phyloP scores from a whole-genome alignment of 2,329 filamentous ascomycete genomes.

The Hymenoscyphus scutula region DNA sequence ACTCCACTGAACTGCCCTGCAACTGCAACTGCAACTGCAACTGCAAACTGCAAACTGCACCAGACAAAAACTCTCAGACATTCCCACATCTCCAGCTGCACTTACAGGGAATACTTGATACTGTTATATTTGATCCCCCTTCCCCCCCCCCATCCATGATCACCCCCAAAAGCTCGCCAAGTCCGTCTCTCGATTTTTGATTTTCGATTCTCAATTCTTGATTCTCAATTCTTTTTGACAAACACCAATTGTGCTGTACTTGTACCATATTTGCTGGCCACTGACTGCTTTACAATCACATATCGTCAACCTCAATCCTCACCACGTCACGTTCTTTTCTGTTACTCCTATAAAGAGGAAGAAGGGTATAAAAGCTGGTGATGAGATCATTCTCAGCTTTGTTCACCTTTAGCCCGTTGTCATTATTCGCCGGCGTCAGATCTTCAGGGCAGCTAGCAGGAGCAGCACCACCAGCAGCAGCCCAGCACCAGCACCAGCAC shows the following conservation, averaged over 20 bases:
- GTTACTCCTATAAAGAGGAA: too few species aligned
- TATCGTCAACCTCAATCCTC: background rate
- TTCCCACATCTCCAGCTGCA: background rate
- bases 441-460: background rate
- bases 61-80: too few species aligned
- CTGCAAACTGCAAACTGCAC: too few species aligned
- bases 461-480: too few species aligned
- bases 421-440: slow-evolving; percentile 1
- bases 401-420: background rate
- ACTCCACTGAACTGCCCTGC: too few species aligned
- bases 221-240: background rate
- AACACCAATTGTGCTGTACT: background rate
- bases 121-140: background rate
- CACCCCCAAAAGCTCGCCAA: background rate
- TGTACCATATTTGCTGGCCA: background rate
- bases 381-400: background rate
- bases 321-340: background rate
- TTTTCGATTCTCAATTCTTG: background rate
- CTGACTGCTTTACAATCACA: background rate
- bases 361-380: too few species aligned
- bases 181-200: background rate
- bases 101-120: background rate
- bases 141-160: background rate
- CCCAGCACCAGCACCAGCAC: too few species aligned
- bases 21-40: too few species aligned